Percentiles rank a stretch among this genome's conserved stretches.
Evolutionary conservation across 805 yeast species (phyloP).

Genomic region (Cyberlindnera suaveolens): DNA sequence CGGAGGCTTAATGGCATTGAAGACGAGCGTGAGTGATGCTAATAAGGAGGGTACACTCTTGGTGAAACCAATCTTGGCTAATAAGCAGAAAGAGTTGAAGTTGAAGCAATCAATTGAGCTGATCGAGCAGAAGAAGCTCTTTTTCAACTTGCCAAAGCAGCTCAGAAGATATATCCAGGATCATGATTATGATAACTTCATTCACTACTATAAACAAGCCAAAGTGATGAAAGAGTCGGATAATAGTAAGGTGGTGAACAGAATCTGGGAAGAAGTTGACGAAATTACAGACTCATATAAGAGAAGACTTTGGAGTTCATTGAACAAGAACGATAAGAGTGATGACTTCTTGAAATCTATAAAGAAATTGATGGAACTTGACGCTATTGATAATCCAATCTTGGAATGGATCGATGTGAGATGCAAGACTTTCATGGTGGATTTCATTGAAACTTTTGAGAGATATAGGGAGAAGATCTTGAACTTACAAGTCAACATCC

Average conservation of each 20-base stretch:
- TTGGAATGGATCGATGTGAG: constrained; percentile 53
- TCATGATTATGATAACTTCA: constrained; percentile 51
- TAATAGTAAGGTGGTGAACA: constrained; percentile 35
- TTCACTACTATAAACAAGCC: constrained; percentile 53
- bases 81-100: constrained; percentile 41
- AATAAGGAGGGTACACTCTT: constrained; percentile 46
- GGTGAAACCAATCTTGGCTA: constrained; percentile 53
- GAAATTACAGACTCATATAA: constrained; percentile 48
- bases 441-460: constrained; percentile 35
- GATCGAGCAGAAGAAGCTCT: constrained; percentile 44
- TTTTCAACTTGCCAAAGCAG: constrained; percentile 52
- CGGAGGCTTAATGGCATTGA: constrained; percentile 27
- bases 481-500: constrained; percentile 34
- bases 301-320: constrained; percentile 43
- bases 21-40: constrained; percentile 41
- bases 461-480: constrained; percentile 35
- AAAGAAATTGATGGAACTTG: constrained; percentile 54
- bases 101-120: constrained; percentile 43
- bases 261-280: constrained; percentile 54
- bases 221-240: constrained; percentile 25
- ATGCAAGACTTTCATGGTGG: constrained; percentile 32
- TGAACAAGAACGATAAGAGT: constrained; percentile 22
- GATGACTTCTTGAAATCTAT: constrained; percentile 37
- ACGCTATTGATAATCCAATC: constrained; percentile 60
- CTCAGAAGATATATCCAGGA: constrained; percentile 36